Base-by-base conservation (phyloP, 306 rosid species). In the Prunus mongolica region DNA sequence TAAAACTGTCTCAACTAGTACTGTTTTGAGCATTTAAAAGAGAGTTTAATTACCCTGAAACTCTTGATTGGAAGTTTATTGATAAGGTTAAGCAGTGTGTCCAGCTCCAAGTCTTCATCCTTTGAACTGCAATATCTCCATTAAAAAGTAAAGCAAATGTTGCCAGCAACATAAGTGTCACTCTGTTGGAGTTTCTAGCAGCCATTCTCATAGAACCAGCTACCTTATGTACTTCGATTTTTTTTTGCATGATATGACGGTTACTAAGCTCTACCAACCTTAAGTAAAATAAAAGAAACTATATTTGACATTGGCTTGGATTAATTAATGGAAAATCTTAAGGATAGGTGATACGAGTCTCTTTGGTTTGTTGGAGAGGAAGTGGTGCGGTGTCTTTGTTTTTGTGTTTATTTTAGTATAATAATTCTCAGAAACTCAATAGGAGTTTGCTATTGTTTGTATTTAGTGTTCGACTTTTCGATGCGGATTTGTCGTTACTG, bases 31-130 rank as follows among this genome's bases (percentile, higher is more conserved):
- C 12, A 32, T 22, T 9, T 12, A 30, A 52, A 22, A 57, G 25
- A 55, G 5, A 55, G 15, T 55, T 19, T 11, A 3, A n/a, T 34
- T 69, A 75, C 86, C 78, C 4, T 54, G 41, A 79, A 83, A 57
- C 81, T 83, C 76, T 76, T 79, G 27, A 67, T 34, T 24, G 81
- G 73, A 51, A 82, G 77, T 62, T 73, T 79, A 20, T 67, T 79
- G 54, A 76, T 72, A 19, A 75, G 71, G 41, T 75, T 50, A 67
- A 79, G 84, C 32, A 76, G 73, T 60, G 72, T 66, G n/a, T 72
- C 58, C 30, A 84, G 9, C 55, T 71, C 73, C 76, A 72, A 30
- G 25, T 58, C 44, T 63, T 76, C 79, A 67, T 72, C 82, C 56
- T 22, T 30, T 4, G 76, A 41, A 55, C 67, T 30, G 82, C 76